A percentile compares a stretch with the other conserved stretches of the same genome.
Evolutionary conservation across 805 yeast genomes (phyloP).

Genomic region (Candida sphagnicola): DNA sequence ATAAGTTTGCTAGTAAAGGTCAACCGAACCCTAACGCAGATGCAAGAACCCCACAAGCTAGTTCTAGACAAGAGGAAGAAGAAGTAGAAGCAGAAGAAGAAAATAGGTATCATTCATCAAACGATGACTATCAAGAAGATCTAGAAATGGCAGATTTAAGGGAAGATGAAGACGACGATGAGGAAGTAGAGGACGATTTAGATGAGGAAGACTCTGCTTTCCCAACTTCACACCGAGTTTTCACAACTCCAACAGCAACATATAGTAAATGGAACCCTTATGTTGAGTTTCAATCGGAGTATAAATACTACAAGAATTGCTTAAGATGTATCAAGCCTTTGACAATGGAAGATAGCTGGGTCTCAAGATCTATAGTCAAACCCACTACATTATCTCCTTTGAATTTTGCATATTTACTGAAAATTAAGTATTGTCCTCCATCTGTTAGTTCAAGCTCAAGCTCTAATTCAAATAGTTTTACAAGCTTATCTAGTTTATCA

Average conservation of each 20-base stretch:
- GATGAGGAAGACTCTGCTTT: constrained; percentile 6
- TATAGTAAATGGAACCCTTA: constrained; percentile 47
- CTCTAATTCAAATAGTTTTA: background rate
- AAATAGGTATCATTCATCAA: constrained; percentile 11
- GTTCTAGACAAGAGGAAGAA: constrained; percentile 10
- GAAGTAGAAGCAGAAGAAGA: constrained; percentile 12
- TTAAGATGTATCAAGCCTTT: constrained; percentile 56
- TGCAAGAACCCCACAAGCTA: constrained; percentile 1
- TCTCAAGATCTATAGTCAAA: constrained; percentile 42
- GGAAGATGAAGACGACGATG: constrained; percentile 23
- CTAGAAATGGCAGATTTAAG: constrained; percentile 23
- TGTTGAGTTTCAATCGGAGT: constrained; percentile 10
- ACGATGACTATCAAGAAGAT: constrained; percentile 25
- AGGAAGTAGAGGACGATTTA: constrained; percentile 8
- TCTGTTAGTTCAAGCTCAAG: background rate
- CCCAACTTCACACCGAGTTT: constrained; percentile 6
- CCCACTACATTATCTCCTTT: constrained; percentile 31
- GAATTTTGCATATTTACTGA: constrained; percentile 17
- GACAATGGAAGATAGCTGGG: constrained; percentile 50
- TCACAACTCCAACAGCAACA: constrained; percentile 2
- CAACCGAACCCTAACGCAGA: constrained; percentile 1
- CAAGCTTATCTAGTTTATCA: background rate
- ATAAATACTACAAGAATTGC: constrained; percentile 46
- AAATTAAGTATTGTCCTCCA: constrained; percentile 12
- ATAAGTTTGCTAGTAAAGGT: background rate